phyloP scores from a whole-genome alignment of 1,139 yeast genomes.

The Debaryomyces psychrophilus region DNA sequence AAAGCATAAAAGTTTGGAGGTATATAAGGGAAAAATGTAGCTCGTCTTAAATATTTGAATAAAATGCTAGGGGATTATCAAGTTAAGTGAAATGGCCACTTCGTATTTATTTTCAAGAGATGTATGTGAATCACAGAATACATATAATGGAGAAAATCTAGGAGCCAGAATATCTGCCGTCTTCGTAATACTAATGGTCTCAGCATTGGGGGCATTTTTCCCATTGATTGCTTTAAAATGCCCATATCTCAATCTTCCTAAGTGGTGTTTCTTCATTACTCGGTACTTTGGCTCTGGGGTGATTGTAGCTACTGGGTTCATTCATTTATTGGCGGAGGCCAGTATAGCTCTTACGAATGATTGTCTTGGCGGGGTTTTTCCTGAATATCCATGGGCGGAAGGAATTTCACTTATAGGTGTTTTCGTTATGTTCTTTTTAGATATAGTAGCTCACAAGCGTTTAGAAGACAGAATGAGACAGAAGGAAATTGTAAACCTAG shows the following conservation, averaged over 20 bases:
- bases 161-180: conserved; percentile 19
- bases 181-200: conserved; percentile 16
- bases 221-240: conserved; percentile 15
- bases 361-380: conserved; percentile 40
- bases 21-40: neutral
- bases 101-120: conserved; percentile 8
- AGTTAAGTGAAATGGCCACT: neutral
- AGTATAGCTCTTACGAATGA: conserved; percentile 28
- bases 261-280: conserved; percentile 15
- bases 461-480: conserved; percentile 1
- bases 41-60: neutral
- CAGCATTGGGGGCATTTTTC: conserved; percentile 17
- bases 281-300: conserved; percentile 21
- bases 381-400: conserved; percentile 45
- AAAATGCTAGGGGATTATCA: neutral
- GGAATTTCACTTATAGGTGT: conserved; percentile 45
- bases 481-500: neutral
- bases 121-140: conserved; percentile 9
- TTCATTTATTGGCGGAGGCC: conserved; percentile 18
- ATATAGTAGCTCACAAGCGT: conserved; percentile 11
- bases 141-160: conserved; percentile 12
- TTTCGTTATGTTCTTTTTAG: conserved; percentile 26
- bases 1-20: neutral
- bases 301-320: conserved; percentile 19
- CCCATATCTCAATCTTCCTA: conserved; percentile 14